These are phyloP conservation scores for Paradendryphiella salina DNA, from an alignment of 2,329 filamentous ascomycete species.

Conservation along the genomic window DNA sequence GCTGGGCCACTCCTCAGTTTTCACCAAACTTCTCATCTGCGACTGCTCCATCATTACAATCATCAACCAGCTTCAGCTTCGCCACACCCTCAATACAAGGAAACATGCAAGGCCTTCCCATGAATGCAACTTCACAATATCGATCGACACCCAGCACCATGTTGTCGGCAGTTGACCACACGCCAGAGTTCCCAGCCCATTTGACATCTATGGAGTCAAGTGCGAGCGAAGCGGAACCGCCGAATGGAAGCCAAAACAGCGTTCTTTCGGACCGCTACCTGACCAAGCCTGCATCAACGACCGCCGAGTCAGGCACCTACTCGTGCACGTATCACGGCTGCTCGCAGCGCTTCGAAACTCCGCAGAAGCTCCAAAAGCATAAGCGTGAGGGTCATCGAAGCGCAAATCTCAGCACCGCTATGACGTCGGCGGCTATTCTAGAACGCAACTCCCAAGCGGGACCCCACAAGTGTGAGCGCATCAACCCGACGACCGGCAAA, in stretches of 20 bases:
- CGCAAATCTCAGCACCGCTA: slow-evolving; percentile 47
- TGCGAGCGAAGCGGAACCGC: slow-evolving; percentile 56
- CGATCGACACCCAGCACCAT: slow-evolving; percentile 37
- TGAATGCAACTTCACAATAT: slow-evolving; percentile 43
- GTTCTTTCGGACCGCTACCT: slow-evolving; percentile 33
- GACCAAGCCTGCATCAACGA: slow-evolving; percentile 64
- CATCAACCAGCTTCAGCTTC: slow-evolving; percentile 52
- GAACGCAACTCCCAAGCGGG: slow-evolving; percentile 84
- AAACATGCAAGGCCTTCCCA: slow-evolving; percentile 40
- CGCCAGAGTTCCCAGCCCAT: slow-evolving; percentile 62
- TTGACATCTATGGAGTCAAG: slow-evolving; percentile 66
- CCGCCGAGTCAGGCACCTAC: slow-evolving; percentile 84
- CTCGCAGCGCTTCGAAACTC: slow-evolving; percentile 83
- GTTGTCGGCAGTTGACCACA: slow-evolving; percentile 46
- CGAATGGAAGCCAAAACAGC: slow-evolving; percentile 49
- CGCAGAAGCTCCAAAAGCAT: slow-evolving; percentile 86
- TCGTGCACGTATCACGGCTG: slow-evolving; percentile 96
- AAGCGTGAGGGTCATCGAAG: slow-evolving; percentile 87
- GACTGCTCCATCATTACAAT: slow-evolving; percentile 34
- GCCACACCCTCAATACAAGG: slow-evolving; percentile 48
- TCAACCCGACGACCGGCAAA: slow-evolving; percentile 93
- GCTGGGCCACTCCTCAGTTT: slow-evolving; percentile 44
- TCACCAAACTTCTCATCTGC: slow-evolving; percentile 41
- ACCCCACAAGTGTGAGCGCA: slow-evolving; percentile 87
- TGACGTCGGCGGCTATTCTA: slow-evolving; percentile 60